Percentiles rank a stretch among this genome's conserved stretches.
Conservation (phyloP, 257 asterid species). For the Mitragyna speciosa region DNA sequence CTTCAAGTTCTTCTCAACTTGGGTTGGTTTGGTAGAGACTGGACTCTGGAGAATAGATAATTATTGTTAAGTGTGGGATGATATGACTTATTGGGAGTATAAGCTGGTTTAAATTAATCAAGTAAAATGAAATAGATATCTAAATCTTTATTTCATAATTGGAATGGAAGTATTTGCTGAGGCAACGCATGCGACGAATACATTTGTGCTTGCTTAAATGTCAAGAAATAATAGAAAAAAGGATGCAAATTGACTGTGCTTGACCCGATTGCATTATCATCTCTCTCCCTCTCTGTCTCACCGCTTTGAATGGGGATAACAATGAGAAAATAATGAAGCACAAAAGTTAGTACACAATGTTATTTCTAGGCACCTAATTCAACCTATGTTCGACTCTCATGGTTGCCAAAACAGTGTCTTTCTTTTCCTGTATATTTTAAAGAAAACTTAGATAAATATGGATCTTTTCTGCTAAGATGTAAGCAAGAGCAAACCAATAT, state of each 20-base stretch:
- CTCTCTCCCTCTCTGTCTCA: neutral
- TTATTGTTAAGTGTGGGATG: neutral
- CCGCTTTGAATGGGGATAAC: neutral
- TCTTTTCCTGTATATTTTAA: neutral
- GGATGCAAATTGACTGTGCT: slow-evolving; percentile 6
- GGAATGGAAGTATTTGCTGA: slow-evolving; percentile 1
- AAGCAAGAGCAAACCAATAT: neutral
- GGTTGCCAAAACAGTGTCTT: neutral
- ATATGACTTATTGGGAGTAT: neutral
- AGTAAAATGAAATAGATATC: neutral
- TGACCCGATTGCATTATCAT: neutral
- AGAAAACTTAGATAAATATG: neutral
- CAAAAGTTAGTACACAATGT: no score
- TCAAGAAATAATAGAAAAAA: slow-evolving; percentile 12
- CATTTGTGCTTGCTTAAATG: slow-evolving; percentile 12
- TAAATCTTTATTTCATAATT: neutral
- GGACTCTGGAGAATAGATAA: slow-evolving; percentile 13
- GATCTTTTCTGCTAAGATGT: neutral
- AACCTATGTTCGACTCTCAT: neutral
- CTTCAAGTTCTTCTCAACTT: slow-evolving; percentile 12
- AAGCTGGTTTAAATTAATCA: neutral
- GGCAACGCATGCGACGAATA: slow-evolving; percentile 8
- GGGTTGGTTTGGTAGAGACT: slow-evolving; percentile 12
- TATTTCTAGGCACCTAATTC: neutral
- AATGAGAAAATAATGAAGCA: neutral